phyloP scores from a whole-genome alignment of 768 basidiomycete species.

The Collybia sordida region DNA sequence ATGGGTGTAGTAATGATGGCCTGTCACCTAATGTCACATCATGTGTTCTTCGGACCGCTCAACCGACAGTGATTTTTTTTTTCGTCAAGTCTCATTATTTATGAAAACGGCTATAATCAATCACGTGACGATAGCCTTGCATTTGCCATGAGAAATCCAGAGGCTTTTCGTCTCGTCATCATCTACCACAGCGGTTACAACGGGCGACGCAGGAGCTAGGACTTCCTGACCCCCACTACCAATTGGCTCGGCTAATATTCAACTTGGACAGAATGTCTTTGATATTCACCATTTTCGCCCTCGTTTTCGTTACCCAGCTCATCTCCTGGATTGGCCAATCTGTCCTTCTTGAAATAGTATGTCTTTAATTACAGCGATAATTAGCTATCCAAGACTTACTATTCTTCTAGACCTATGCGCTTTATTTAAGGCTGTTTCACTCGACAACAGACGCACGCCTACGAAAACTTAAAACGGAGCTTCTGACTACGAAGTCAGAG shows the following conservation, averaged over 20 bases:
- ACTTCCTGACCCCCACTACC: constrained; percentile 2
- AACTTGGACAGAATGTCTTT: constrained; percentile 58
- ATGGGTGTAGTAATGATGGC: no score
- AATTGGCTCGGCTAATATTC: constrained; percentile 9
- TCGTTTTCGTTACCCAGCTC: constrained; percentile 82
- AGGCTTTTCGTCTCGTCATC: constrained; percentile 18
- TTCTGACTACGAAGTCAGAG: constrained; percentile 80
- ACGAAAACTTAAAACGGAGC: constrained; percentile 72
- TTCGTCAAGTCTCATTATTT: no score
- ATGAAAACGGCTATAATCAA: not conserved
- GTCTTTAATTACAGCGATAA: constrained; percentile 27
- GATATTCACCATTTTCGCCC: constrained; percentile 75
- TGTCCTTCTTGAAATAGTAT: constrained; percentile 77
- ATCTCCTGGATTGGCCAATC: constrained; percentile 88
- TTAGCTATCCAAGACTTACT: constrained; percentile 41
- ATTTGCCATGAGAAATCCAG: no score
- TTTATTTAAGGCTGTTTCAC: constrained; percentile 70
- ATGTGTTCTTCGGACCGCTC: no score
- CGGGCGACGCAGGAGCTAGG: constrained; percentile 12
- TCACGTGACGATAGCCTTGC: no score
- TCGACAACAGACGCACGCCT: constrained; percentile 56
- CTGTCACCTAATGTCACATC: no score
- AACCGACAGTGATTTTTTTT: no score
- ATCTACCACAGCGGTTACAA: constrained; percentile 11
- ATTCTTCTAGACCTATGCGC: constrained; percentile 59